Evolutionary conservation across 2,329 filamentous ascomycete species (phyloP), one percentile per base, ranked within the genome.

Genomic region (Penicillium sp.): DNA sequence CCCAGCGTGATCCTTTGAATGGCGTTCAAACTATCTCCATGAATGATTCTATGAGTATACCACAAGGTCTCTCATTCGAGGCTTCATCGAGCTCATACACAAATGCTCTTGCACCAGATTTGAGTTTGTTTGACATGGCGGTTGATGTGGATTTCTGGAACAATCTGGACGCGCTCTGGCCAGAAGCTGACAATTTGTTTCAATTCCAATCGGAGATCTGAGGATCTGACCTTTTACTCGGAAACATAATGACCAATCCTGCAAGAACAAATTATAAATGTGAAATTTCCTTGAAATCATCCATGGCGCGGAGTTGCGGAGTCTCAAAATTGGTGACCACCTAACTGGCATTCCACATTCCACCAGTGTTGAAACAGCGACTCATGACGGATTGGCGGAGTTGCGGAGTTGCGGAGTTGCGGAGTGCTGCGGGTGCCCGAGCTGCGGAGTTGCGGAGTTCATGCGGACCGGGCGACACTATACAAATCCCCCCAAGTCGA

Each of bases 141-240:
- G 35, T 48, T 39, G 50, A 55, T 33, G 36, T 55, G 33, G 53
- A 55, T 48, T 55, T 55, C 19, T 55, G 53, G 53, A 53, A 50
- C 39, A 46, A 44, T 37, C 33, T 44, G 14, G 50, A 41, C 10
- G 39, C 39, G 2, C 34, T 55, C 13, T 55, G 46, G 46, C 53
- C 50, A 2, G 53, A 50, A 18, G 27, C 36, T 48, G 55, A 58
- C 31, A 37, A 54, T 46, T 33, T 45, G 42, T 37, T 14, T 38
- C 14, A 40, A 36, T 29, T 35, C 16, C 14, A 40, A 35, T 7
- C 28, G 13, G 18, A 44, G 9, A 18, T 36, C 5, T 44, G 33
- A 44, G 29, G 11, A 41, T 41, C 11, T n/a, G 10, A 30, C n/a
- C 8, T n/a, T 41, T 30, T 29, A 19, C 12, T 41, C 5, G 14